Evolutionary conservation across 257 asterid genomes (phyloP).

Genomic region (Dorcoceras hygrometricum): DNA sequence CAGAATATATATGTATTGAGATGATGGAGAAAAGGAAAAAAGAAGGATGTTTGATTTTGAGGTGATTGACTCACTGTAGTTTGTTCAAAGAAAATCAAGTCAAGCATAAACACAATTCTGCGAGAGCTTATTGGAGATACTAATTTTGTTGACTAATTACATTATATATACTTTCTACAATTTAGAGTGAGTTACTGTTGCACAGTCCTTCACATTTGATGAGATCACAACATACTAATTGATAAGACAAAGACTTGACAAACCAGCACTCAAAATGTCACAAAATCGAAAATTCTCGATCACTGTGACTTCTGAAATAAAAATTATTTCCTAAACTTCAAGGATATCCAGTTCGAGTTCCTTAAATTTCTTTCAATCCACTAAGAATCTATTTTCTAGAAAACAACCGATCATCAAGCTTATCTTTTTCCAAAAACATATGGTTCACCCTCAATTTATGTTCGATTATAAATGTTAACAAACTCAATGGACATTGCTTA

Average conservation of each 20-base stretch:
- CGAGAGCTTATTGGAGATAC: neutral
- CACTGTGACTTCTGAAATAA: slow-evolving; percentile 8
- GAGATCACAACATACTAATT: neutral
- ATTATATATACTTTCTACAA: neutral
- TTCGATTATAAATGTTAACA: slow-evolving; percentile 7
- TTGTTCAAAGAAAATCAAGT: slow-evolving; percentile 10
- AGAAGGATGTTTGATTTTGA: neutral
- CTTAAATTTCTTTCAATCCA: neutral
- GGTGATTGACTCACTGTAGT: neutral
- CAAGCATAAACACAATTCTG: neutral
- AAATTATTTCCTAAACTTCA: slow-evolving; percentile 15
- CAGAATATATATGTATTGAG: neutral
- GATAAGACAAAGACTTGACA: slow-evolving; percentile 9
- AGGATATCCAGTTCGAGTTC: slow-evolving; percentile 3
- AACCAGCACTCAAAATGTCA: neutral
- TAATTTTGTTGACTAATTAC: neutral
- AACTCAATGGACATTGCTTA: neutral
- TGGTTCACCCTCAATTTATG: neutral
- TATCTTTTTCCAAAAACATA: neutral
- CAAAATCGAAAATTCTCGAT: slow-evolving; percentile 4
- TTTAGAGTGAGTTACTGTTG: slow-evolving; percentile 1
- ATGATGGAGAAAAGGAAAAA: neutral
- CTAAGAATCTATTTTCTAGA: neutral
- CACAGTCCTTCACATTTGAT: slow-evolving; percentile 1
- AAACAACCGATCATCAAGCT: neutral